Conservation (phyloP, 140 eudicot species). For the Cichorium intybus region DNA sequence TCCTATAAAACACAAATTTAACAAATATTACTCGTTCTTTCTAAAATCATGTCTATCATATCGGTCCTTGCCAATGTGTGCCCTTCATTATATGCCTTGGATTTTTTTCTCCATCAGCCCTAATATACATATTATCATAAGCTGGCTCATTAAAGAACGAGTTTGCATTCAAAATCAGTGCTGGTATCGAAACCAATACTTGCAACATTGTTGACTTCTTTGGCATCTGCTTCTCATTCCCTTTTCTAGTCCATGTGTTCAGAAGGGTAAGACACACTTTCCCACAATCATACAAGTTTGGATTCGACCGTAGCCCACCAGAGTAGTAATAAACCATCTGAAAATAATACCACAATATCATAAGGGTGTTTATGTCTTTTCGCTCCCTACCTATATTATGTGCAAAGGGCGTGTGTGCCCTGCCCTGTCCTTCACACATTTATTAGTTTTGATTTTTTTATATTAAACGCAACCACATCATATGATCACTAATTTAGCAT, state of each 20-base stretch:
- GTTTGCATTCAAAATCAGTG: slow-evolving; percentile 54
- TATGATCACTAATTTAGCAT: no score
- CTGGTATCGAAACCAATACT: slow-evolving; percentile 74
- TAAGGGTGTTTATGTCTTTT: no score
- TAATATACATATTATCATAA: slow-evolving; percentile 35
- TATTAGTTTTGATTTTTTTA: no score
- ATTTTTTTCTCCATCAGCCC: slow-evolving; percentile 41
- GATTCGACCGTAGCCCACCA: slow-evolving; percentile 74
- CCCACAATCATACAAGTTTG: slow-evolving; percentile 71
- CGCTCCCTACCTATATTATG: no score
- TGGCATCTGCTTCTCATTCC: slow-evolving; percentile 70
- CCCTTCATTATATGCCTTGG: slow-evolving; percentile 49
- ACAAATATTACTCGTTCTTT: no score
- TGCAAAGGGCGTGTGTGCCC: no score
- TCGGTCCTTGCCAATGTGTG: no score
- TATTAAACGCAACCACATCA: no score
- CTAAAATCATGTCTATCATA: no score
- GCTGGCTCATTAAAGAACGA: slow-evolving; percentile 85
- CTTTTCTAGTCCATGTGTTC: slow-evolving; percentile 64
- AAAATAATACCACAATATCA: no score
- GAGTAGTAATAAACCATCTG: slow-evolving; percentile 69
- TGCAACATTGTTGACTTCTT: slow-evolving; percentile 67
- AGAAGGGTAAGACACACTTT: slow-evolving; percentile 80
- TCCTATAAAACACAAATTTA: no score
- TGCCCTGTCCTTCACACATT: no score